phyloP scores from a whole-genome alignment of 768 basidiomycete species.

The Naematelia aurantialba region DNA sequence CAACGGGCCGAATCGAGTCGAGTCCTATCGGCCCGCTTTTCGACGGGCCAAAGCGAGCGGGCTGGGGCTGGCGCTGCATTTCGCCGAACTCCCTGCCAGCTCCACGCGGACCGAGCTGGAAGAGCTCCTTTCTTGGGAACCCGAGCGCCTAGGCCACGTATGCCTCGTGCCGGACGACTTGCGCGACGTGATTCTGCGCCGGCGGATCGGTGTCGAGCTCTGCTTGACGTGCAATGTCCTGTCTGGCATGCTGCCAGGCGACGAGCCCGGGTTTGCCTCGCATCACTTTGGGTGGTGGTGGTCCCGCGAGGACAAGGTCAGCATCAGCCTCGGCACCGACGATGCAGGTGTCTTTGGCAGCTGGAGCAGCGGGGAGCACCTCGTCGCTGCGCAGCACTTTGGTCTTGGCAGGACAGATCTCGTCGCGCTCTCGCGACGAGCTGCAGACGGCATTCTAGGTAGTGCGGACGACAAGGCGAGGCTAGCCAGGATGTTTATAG shows the following conservation, averaged over 20 bases:
- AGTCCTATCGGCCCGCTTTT: slow-evolving; percentile 8
- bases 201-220: slow-evolving; percentile 16
- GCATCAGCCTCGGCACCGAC: slow-evolving; percentile 25
- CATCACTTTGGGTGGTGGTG: slow-evolving; percentile 27
- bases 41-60: slow-evolving; percentile 1
- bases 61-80: slow-evolving; percentile 14
- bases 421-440: slow-evolving; percentile 11
- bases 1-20: neutral
- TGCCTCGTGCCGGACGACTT: slow-evolving; percentile 15
- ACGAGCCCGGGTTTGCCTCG: neutral
- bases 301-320: neutral
- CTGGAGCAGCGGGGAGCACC: slow-evolving; percentile 11
- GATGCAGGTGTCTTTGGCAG: slow-evolving; percentile 24
- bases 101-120: slow-evolving; percentile 2
- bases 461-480: neutral
- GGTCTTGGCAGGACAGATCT: slow-evolving; percentile 10
- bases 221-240: slow-evolving; percentile 25
- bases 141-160: slow-evolving; percentile 19
- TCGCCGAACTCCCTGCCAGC: slow-evolving; percentile 18
- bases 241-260: slow-evolving; percentile 19
- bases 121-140: slow-evolving; percentile 13
- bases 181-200: slow-evolving; percentile 7
- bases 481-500: neutral
- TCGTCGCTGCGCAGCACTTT: slow-evolving; percentile 17
- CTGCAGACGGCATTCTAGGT: slow-evolving; percentile 11